Conservation (phyloP, 768 basidiomycete species). For the Myochromella boudieri region DNA sequence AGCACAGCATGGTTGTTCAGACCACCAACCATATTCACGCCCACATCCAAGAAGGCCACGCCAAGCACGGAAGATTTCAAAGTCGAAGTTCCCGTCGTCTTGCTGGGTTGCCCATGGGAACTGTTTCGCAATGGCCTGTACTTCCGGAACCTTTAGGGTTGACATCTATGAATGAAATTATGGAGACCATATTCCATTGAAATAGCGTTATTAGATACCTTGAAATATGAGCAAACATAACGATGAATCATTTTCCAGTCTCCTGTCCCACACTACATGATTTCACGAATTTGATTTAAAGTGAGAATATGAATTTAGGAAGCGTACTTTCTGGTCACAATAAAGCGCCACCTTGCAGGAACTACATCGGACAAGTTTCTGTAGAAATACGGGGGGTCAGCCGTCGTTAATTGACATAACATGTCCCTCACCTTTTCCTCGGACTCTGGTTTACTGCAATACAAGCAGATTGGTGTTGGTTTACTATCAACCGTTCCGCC, state of each 20-base stretch:
- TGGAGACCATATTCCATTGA: too few relatives aligned
- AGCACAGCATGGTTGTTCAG: constrained; percentile 19
- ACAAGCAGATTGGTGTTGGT: not conserved
- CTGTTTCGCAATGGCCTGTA: constrained; percentile 19
- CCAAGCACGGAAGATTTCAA: constrained; percentile 16
- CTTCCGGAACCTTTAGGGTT: constrained; percentile 7
- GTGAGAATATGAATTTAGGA: not conserved
- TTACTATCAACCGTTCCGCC: not conserved
- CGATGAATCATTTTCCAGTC: constrained; percentile 8
- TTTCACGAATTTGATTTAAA: not conserved
- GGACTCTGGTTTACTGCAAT: not conserved
- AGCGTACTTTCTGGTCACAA: constrained; percentile 8
- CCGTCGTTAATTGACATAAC: not conserved
- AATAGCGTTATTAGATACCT: too few relatives aligned
- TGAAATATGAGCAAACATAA: constrained; percentile 1
- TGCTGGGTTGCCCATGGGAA: constrained; percentile 23
- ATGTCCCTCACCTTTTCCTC: not conserved
- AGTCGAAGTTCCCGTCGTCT: constrained; percentile 14
- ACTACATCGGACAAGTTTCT: constrained; percentile 10
- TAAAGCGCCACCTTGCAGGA: constrained; percentile 9
- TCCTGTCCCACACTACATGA: constrained; percentile 1
- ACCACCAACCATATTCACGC: constrained; percentile 40
- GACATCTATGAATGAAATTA: not conserved
- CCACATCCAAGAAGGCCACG: constrained; percentile 32
- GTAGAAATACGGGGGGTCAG: not conserved